Base-by-base conservation (phyloP, 805 yeast genomes). In the Maudiozyma serrabonitensis region DNA sequence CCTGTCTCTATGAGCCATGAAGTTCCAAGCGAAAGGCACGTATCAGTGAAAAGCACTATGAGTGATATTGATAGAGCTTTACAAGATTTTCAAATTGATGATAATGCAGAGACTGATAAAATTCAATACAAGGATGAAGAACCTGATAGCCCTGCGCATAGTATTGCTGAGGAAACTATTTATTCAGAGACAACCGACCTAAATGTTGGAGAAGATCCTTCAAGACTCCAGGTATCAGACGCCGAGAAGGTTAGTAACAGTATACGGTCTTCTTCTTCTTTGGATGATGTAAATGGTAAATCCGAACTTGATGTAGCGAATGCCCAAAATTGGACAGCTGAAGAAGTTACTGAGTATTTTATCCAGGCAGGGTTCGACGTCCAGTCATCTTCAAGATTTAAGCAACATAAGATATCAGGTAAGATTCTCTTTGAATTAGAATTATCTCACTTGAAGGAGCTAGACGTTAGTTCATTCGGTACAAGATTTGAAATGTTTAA, bases 391-490 rank as follows among this genome's bases (percentile, higher is more conserved):
- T 81, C 84, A 0, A 81, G 85, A 59, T 93, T 93, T 66, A 80
- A 82, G 6, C 79, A 82, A 57, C 98, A 93, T 67, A 88, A 89
- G 58, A 88, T 93, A 51, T 83, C 90, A 1, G 99, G 99, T 28
- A 71, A 80, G 6, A 91, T 93, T 48, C 68, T 93, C 43, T 72
- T 93, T 47, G 95, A 90, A 66, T 74, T 93, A 53, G 97, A 91
- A 60, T 73, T 91, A 53, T 76, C 87, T 1, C 86, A 86, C 59
- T 74, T 93, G 59, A 93, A 91, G 64, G 99, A 93, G 66, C 72
- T 93, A 50, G 99, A 90, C 50, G 91, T 93, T 47, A 75, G 80
- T 45, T 86, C 95, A 4, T 93, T 93, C 70, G 99, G 99, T 26
- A 90, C 96, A 0, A 76, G 99, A 54, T 93, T 89, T 67, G 96